A percentile compares a stretch with the other conserved stretches of the same genome.
Evolutionary conservation across 2,329 filamentous ascomycete species (phyloP).

Genomic region (Calonectria hawksworthii): DNA sequence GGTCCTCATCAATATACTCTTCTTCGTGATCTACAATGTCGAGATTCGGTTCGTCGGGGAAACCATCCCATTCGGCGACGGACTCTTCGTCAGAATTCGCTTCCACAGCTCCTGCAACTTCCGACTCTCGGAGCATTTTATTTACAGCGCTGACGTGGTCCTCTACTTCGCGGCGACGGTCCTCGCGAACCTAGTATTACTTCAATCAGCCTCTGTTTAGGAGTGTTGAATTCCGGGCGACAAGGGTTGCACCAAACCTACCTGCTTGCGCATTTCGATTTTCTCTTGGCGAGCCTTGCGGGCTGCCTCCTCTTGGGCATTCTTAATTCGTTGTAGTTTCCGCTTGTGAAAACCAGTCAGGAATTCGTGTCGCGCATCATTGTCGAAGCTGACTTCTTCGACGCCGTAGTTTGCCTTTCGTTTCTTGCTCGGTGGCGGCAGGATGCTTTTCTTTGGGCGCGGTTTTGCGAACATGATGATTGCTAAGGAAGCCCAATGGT

Average conservation of each 20-base stretch:
- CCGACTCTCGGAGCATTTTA: conserved; percentile 74
- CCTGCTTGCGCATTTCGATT: conserved; percentile 81
- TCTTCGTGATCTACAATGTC: conserved; percentile 83
- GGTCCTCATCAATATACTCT: conserved; percentile 96
- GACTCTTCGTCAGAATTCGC: conserved; percentile 58
- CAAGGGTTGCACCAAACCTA: conserved; percentile 53
- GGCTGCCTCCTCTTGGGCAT: conserved; percentile 85
- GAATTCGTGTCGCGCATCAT: conserved; percentile 84
- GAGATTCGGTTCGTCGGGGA: conserved; percentile 65
- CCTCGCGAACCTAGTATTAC: conserved; percentile 78
- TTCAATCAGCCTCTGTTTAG: conserved; percentile 23
- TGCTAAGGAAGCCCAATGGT: neutral
- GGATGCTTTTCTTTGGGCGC: conserved; percentile 68
- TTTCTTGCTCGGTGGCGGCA: conserved; percentile 75
- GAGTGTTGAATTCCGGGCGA: neutral
- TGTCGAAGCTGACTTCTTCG: conserved; percentile 90
- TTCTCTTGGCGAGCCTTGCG: conserved; percentile 84
- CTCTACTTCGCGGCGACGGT: conserved; percentile 85
- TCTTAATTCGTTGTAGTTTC: conserved; percentile 86
- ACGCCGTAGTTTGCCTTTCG: conserved; percentile 72
- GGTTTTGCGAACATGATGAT: conserved; percentile 67
- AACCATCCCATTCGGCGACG: conserved; percentile 75
- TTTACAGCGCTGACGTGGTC: conserved; percentile 85
- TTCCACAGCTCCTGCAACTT: conserved; percentile 56
- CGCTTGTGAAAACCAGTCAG: conserved; percentile 98